Conservation (phyloP, 2,329 filamentous ascomycete species). For the Alternaria sp. region DNA sequence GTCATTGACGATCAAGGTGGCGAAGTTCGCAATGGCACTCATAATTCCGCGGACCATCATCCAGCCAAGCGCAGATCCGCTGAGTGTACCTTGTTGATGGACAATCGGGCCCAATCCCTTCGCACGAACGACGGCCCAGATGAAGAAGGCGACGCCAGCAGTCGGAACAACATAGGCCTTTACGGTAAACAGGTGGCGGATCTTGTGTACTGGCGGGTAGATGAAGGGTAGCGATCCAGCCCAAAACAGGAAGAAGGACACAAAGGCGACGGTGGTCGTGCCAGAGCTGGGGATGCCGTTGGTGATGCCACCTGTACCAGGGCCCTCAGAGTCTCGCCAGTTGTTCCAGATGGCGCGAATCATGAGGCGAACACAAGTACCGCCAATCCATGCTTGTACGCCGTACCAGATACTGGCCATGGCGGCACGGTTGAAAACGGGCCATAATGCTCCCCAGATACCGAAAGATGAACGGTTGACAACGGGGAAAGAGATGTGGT, state of each 20-base stretch:
- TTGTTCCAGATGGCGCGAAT: slow-evolving; percentile 81
- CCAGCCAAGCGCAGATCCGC: slow-evolving; percentile 78
- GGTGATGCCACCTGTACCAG: slow-evolving; percentile 56
- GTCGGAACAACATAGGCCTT: slow-evolving; percentile 84
- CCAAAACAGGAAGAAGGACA: slow-evolving; percentile 90
- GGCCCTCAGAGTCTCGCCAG: slow-evolving; percentile 56
- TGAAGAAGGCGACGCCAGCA: slow-evolving; percentile 84
- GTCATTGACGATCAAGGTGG: slow-evolving; percentile 79
- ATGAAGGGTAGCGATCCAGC: slow-evolving; percentile 78
- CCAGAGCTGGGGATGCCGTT: slow-evolving; percentile 74
- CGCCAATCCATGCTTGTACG: slow-evolving; percentile 83
- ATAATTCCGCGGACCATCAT: slow-evolving; percentile 84
- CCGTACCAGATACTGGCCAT: slow-evolving; percentile 91
- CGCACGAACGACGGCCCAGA: slow-evolving; percentile 83
- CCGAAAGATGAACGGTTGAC: slow-evolving; percentile 80
- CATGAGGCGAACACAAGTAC: slow-evolving; percentile 84
- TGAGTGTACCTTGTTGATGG: slow-evolving; percentile 66
- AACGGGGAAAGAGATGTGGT: slow-evolving; percentile 90
- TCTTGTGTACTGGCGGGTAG: slow-evolving; percentile 87
- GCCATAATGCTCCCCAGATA: slow-evolving; percentile 88
- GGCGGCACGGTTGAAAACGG: slow-evolving; percentile 84
- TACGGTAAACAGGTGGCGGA: slow-evolving; percentile 88
- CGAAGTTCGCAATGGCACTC: slow-evolving; percentile 89
- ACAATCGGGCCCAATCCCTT: slow-evolving; percentile 85
- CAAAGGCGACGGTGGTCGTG: slow-evolving; percentile 76